These are phyloP conservation scores for Amphichorda felina DNA, from an alignment of 2,329 filamentous ascomycete genomes.

Conservation along the genomic window DNA sequence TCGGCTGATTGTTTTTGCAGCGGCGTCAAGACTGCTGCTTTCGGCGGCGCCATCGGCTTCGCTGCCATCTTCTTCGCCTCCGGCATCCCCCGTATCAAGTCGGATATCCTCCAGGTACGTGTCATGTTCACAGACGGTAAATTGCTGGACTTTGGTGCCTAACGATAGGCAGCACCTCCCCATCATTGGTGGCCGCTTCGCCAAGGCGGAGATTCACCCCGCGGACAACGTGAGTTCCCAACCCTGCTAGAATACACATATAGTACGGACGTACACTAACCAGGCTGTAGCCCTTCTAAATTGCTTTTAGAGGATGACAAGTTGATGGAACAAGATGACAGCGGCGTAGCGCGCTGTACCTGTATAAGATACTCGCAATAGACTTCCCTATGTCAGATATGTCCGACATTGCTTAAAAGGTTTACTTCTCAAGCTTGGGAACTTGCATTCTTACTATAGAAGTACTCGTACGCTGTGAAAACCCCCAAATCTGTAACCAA, in stretches of 20 bases:
- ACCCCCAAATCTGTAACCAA: too few relatives aligned
- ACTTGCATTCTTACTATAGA: too few relatives aligned
- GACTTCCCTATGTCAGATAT: constrained; percentile 16
- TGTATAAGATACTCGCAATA: constrained; percentile 27
- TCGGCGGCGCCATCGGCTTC: constrained; percentile 45
- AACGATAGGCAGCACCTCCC: constrained; percentile 36
- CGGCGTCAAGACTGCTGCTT: constrained; percentile 37
- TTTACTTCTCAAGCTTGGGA: too few relatives aligned
- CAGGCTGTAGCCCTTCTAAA: constrained; percentile 26
- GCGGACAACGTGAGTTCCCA: constrained; percentile 47
- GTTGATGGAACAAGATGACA: constrained; percentile 1
- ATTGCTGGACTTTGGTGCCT: too few relatives aligned
- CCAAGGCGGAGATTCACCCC: constrained; percentile 41
- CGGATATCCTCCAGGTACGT: constrained; percentile 45
- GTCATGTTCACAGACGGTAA: too few relatives aligned
- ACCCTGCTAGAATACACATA: background rate
- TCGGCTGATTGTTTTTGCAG: constrained; percentile 20
- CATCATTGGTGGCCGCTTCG: constrained; percentile 35
- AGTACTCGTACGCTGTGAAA: too few relatives aligned
- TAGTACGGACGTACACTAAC: constrained; percentile 13
- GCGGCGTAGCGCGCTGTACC: constrained; percentile 13
- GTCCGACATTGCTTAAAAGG: too few relatives aligned
- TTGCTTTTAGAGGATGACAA: constrained; percentile 1
- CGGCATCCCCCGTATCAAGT: constrained; percentile 47
- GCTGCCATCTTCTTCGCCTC: constrained; percentile 49